phyloP scores from a whole-genome alignment of 805 yeast species.

The Debaryomyces hansenii region DNA sequence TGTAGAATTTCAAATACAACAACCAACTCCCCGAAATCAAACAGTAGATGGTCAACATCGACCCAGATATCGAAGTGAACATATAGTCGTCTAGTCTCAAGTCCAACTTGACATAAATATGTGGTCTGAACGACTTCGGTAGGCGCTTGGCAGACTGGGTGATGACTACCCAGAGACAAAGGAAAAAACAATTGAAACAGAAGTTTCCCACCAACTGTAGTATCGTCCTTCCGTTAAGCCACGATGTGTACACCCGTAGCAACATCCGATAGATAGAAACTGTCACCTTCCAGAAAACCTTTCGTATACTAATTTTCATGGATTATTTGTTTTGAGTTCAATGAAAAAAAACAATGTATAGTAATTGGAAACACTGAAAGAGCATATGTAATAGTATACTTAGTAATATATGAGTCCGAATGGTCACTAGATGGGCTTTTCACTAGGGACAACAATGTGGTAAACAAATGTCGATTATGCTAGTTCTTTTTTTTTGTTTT shows the following conservation, averaged over 20 bases:
- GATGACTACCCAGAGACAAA: constrained; percentile 6
- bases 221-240: constrained; percentile 2
- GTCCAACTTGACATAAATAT: constrained; percentile 47
- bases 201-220: neutral
- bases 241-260: neutral
- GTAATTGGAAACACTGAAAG: too few species aligned
- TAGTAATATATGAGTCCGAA: too few species aligned
- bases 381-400: too few species aligned
- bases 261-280: neutral
- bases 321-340: too few species aligned
- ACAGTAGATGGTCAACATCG: constrained; percentile 9
- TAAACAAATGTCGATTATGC: too few species aligned
- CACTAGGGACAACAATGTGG: too few species aligned
- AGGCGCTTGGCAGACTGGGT: constrained; percentile 23
- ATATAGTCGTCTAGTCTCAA: constrained; percentile 42
- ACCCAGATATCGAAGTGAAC: constrained; percentile 23
- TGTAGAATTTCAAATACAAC: constrained; percentile 12
- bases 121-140: constrained; percentile 45
- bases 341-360: too few species aligned
- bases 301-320: too few species aligned
- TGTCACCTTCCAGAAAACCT: too few species aligned
- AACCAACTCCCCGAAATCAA: constrained; percentile 21
- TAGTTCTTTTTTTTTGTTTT: too few species aligned
- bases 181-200: constrained; percentile 2
- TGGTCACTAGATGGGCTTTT: too few species aligned